These are phyloP conservation scores for Setaria viridis DNA, from an alignment of 202 grass and related monocot species.

Conservation along the genomic window DNA sequence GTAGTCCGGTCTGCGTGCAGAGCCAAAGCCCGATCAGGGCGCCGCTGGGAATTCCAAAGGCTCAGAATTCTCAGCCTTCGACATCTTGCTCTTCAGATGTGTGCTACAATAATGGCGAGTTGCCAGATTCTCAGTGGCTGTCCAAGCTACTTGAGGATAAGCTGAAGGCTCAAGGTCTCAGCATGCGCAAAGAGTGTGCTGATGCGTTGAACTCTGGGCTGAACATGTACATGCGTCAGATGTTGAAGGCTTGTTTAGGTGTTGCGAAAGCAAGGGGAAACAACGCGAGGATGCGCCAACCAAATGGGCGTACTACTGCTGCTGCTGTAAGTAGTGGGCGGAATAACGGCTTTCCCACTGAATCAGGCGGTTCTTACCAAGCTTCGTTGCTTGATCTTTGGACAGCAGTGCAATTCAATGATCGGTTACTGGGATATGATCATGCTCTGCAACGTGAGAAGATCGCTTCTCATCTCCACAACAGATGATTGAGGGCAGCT, in stretches of 20 bases:
- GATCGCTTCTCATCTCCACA: slow-evolving; percentile 43
- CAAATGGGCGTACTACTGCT: slow-evolving; percentile 37
- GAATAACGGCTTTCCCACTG: slow-evolving; percentile 10
- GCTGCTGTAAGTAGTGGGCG: slow-evolving; percentile 38
- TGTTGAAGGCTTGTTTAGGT: slow-evolving; percentile 65
- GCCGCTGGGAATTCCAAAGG: slow-evolving; percentile 53
- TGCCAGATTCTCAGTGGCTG: slow-evolving; percentile 66
- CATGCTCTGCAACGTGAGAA: slow-evolving; percentile 48
- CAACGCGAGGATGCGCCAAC: neutral
- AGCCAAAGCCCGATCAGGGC: slow-evolving; percentile 76
- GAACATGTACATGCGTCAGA: slow-evolving; percentile 58
- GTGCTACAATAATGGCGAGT: slow-evolving; percentile 56
- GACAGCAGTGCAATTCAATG: slow-evolving; percentile 60
- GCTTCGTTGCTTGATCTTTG: slow-evolving; percentile 70
- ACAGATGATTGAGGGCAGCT: slow-evolving; percentile 39
- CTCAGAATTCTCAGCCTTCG: slow-evolving; percentile 42
- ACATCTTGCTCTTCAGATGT: slow-evolving; percentile 46
- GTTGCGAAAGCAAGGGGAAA: slow-evolving; percentile 62
- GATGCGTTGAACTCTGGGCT: slow-evolving; percentile 74
- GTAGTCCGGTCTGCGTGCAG: slow-evolving; percentile 63
- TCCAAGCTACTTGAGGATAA: slow-evolving; percentile 54
- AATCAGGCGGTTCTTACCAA: slow-evolving; percentile 44
- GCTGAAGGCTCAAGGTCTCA: slow-evolving; percentile 61
- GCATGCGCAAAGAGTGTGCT: slow-evolving; percentile 50
- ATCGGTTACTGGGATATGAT: slow-evolving; percentile 43